These are phyloP conservation scores for Volvox africanus DNA, from an alignment of 139 green algal species.

Conservation along the genomic window DNA sequence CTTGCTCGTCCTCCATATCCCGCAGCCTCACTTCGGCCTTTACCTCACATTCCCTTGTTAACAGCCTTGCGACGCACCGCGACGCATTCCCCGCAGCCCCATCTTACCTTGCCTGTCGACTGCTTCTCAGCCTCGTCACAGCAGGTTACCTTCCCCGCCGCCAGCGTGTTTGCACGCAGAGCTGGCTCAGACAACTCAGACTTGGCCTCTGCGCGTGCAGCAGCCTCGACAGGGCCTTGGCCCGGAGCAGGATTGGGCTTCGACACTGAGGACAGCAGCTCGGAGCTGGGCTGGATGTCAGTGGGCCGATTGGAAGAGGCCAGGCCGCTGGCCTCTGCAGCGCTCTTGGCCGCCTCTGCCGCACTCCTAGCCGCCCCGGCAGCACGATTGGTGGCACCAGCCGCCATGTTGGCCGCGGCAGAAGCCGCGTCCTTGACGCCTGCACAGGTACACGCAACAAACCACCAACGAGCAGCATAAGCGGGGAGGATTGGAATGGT, in stretches of 20 bases:
- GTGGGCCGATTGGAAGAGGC: not conserved
- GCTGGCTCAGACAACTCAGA: not conserved
- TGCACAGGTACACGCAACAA: not conserved
- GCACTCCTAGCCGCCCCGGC: not conserved
- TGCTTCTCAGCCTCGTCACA: no score
- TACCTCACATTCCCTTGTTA: no score
- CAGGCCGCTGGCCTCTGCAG: not conserved
- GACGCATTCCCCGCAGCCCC: no score
- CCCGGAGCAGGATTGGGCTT: constrained; percentile 5
- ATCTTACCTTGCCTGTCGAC: no score
- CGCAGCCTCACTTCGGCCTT: no score
- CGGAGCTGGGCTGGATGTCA: not conserved
- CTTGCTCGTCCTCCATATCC: no score
- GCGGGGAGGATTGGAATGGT: no score
- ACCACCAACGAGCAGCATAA: no score
- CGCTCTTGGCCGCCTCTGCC: not conserved
- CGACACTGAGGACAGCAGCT: not conserved
- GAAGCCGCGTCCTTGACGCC: constrained; percentile 16
- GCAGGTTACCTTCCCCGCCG: not conserved
- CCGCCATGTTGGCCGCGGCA: not conserved
- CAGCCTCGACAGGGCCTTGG: not conserved
- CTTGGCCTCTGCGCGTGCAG: not conserved
- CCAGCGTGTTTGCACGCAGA: not conserved
- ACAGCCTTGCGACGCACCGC: no score
- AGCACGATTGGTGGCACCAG: not conserved